phyloP scores from a whole-genome alignment of 1,284 basidiomycete species.

The Cutaneotrichosporon sp. region DNA sequence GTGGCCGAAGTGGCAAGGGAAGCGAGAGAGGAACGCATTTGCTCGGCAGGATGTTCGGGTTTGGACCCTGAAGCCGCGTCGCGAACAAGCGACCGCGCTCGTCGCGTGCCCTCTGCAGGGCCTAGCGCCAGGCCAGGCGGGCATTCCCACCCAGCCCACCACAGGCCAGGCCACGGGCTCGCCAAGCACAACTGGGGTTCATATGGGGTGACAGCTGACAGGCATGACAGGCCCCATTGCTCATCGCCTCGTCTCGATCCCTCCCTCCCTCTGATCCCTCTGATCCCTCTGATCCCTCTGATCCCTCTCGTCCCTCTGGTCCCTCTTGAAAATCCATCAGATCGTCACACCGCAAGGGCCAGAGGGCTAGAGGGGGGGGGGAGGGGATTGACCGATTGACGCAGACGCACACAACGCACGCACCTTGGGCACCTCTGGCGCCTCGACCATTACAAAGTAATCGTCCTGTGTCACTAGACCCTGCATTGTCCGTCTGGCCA shows the following conservation, averaged over 20 bases:
- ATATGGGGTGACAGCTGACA: too few relatives aligned
- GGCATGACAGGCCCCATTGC: too few relatives aligned
- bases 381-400: neutral
- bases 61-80: neutral
- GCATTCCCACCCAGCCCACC: too few relatives aligned
- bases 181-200: too few relatives aligned
- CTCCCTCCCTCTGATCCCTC: too few relatives aligned
- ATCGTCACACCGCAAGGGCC: neutral
- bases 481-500: too few relatives aligned
- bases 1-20: too few relatives aligned
- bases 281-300: too few relatives aligned
- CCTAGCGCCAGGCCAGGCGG: too few relatives aligned
- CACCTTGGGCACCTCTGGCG: neutral
- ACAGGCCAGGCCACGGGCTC: neutral
- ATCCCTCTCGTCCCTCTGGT: neutral
- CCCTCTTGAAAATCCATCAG: neutral
- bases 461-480: neutral
- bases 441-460: neutral
- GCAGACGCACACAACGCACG: neutral
- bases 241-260: neutral
- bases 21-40: neutral
- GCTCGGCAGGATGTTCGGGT: neutral
- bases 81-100: slow-evolving; percentile 1
- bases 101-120: neutral
- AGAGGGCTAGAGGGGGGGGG: neutral